Evolutionary conservation across 495 filamentous ascomycete genomes (phyloP), one percentile per base, ranked within the genome.

Genomic region (Xylaria curta): DNA sequence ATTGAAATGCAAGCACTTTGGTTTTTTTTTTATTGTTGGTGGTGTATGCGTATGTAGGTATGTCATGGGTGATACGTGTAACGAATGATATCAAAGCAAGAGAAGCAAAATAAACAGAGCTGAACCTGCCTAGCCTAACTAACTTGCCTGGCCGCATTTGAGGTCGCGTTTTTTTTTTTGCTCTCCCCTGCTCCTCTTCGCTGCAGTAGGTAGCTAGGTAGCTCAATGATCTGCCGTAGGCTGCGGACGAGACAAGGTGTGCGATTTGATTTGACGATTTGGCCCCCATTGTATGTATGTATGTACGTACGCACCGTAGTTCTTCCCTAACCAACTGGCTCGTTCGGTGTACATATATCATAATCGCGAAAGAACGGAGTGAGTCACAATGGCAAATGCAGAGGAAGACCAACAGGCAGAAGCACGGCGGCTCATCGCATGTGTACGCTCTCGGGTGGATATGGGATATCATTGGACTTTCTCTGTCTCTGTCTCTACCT

Each of bases 391-490:
- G 4, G 46, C 26, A 58, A 13, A 12, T 21, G 33, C 26, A n/a
- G 21, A 60, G 65, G 56, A 42, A 13, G 56, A 44, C 65, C 33
- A 56, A 67, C 65, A 67, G 65, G 65, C 33, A 56, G 33, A 56
- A 67, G n/a, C 26, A 56, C 44, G 21, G 65, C 65, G 49, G 65
- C 65, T 13, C 42, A 56, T 12, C 13, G 49, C 65, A 56, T 67
- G 9, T 67, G 9, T 60, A 33, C 10, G 9, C 15, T 38, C 21
- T 26, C 40, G 63, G 46, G 44, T 53, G 63, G 63, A 54, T 42
- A 67, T 67, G 47, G 47, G 31, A 56, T 67, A 51, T 67, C 49
- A 67, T 67, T 67, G 65, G 65, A 56, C 46, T 67, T 26, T 54
- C 31, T 66, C 24, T 21, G 21, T 28, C 19, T 66, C 7, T 24